Conservation (phyloP, 768 basidiomycete genomes). For the Psilocybe azurescens region DNA sequence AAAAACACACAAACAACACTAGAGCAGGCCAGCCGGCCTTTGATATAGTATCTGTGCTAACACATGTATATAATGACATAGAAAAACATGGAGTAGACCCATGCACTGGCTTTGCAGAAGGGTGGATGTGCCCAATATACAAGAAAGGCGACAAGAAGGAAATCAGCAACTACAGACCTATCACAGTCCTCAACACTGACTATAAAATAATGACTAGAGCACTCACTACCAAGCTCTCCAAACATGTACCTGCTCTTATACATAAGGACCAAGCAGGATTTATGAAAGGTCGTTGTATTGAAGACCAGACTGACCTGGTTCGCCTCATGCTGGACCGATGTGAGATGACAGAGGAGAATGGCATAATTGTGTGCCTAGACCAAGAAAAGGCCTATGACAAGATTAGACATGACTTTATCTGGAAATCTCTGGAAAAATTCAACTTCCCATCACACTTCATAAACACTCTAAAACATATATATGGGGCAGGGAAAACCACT, state of each 20-base stretch:
- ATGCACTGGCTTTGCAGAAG: slow-evolving; percentile 26
- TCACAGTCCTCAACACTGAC: slow-evolving; percentile 41
- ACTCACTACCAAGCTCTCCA: slow-evolving; percentile 25
- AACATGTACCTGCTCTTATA: slow-evolving; percentile 24
- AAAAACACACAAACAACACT: neutral
- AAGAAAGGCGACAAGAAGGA: slow-evolving; percentile 42
- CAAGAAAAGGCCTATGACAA: slow-evolving; percentile 47
- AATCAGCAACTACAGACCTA: slow-evolving; percentile 43
- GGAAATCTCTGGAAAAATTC: slow-evolving; percentile 26
- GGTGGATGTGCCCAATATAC: slow-evolving; percentile 46
- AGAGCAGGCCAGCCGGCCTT: slow-evolving; percentile 15
- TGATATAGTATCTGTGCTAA: slow-evolving; percentile 15
- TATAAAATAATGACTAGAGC: slow-evolving; percentile 39
- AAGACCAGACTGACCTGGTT: slow-evolving; percentile 36
- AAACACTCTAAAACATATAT: slow-evolving; percentile 32
- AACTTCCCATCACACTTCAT: slow-evolving; percentile 34
- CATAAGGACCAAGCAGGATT: slow-evolving; percentile 46
- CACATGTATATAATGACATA: slow-evolving; percentile 32
- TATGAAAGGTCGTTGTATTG: slow-evolving; percentile 34
- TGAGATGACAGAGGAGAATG: slow-evolving; percentile 30
- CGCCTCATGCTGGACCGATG: slow-evolving; percentile 29
- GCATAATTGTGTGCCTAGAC: slow-evolving; percentile 33
- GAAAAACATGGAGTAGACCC: slow-evolving; percentile 23
- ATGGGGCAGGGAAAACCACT: slow-evolving; percentile 30
- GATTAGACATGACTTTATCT: slow-evolving; percentile 35